Evolutionary conservation across 2,329 filamentous ascomycete species (phyloP), one percentile per base, ranked within the genome.

Genomic region (Aspergillus eucalypticola): DNA sequence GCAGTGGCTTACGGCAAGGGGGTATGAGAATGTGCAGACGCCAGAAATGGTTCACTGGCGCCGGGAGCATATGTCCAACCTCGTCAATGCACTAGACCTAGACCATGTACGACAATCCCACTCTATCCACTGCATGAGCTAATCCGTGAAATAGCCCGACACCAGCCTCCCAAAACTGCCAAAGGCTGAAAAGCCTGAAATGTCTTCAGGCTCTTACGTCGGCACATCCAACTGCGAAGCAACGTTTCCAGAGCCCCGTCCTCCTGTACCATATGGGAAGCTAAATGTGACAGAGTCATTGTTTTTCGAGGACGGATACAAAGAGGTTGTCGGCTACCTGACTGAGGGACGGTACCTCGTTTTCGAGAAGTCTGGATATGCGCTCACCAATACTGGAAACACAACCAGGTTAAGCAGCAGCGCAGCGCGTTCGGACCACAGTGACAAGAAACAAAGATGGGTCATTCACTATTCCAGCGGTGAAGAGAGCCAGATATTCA

Each of bases 301-400:
- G 32, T 76, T 76, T 42, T 81, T 79, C n/a, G 83, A 86, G 64
- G 72, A 81, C 39, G 84, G 84, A 1, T 85, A 80, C 76, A 86
- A 86, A 70, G 66, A 76, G 32, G 76, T 83, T 29, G 74, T 83
- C 2, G 83, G 84, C 1, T 74, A 78, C 21, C 71, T 86, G 25
- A 85, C 82, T 5, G 83, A 86, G 66, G 84, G 83, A 10, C 81
- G 83, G 17, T 84, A 81, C 65, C 75, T 86, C 13, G 79, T 81
- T 4, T 81, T 85, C 56, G 82, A 84, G 66, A 70, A 73, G 56
- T 69, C 73, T 35, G 79, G 79, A n/a, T 73, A 67, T 17, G 81
- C 81, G 0, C 73, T 84, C 15, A 72, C 72, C 7, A 79, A 77
- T 56, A 58, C 68, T 3, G 64, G 64, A 39, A 58, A 60, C 6